Base-by-base conservation (phyloP, 2,329 filamentous ascomycete genomes). In the Talaromyces sp. region DNA sequence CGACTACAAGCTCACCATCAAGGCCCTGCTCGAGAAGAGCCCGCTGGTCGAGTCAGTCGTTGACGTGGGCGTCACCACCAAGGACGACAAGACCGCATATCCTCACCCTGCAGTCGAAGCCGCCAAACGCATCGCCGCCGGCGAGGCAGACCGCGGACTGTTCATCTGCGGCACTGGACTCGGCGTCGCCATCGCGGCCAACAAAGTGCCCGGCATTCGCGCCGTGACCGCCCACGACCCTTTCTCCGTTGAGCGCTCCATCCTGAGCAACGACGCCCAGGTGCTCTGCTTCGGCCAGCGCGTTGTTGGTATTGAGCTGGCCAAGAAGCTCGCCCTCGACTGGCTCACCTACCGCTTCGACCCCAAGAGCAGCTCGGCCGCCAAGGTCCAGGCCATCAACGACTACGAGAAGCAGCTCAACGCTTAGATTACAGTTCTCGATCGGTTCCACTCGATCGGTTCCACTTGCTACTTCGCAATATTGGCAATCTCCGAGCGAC, bases 221-320 rank as follows among this genome's bases (percentile, higher is more conserved):
- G 92, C 92, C n/a, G 92, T 96, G 19, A 96, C 91, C 5, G 92
- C 92, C 1, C 92, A 96, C 74, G 92, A 96, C 73, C 88, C 87
- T 66, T 96, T 93, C 80, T 88, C 84, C 60, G 90, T 96, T 6
- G 91, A 96, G 82, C 80, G 91, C 56, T 87, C 89, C 22, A 84
- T 96, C 11, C 77, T 93, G 70, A 92, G 88, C 78, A 96, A 96
- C 75, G 88, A 96, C 73, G 90, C 91, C 3, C 91, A 96, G 77
- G 91, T 96, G 33, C 78, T 96, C 64, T 96, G 92, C 73, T 88
- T 96, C 81, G 91, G 91, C 0, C 89, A 96, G 82, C 80, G 91
- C 25, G 91, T 96, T 0, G 84, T 96, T 52, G 91, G 92, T 0
- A 73, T 95, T 55, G 92, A 96, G 78, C 77, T 96, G 49, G 91